These are phyloP conservation scores for Xylaria sp. DNA, from an alignment of 495 filamentous ascomycete genomes.

Conservation along the genomic window DNA sequence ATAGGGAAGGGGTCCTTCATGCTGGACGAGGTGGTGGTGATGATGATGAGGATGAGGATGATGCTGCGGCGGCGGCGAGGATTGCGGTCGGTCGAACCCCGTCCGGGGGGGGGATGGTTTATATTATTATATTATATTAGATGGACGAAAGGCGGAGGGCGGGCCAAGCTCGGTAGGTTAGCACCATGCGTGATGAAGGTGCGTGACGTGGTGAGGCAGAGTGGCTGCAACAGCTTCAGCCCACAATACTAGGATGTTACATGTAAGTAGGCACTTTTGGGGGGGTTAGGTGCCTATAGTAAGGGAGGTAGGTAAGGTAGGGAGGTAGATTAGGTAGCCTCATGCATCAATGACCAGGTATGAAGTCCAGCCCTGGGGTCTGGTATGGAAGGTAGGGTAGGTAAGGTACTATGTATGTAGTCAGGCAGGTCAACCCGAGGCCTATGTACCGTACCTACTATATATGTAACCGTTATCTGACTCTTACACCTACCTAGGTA, in stretches of 20 bases:
- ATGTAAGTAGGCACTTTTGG: neutral
- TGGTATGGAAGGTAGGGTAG: neutral
- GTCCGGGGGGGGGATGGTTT: neutral
- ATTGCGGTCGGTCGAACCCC: neutral
- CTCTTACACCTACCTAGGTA: too few species aligned
- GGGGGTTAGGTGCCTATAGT: neutral
- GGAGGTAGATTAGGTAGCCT: neutral
- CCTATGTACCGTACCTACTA: too few species aligned
- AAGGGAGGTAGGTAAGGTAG: neutral
- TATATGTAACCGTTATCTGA: too few species aligned
- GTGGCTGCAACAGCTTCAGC: neutral
- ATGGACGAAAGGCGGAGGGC: conserved; percentile 5
- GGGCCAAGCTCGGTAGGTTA: neutral
- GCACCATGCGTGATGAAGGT: conserved; percentile 19
- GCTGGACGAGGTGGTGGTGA: neutral
- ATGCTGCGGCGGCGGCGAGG: neutral
- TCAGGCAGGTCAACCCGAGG: neutral
- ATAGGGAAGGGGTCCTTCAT: conserved; percentile 79
- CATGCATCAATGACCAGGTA: neutral
- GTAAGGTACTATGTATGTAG: neutral
- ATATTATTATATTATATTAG: too few species aligned
- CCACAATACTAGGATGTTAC: neutral
- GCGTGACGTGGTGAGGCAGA: conserved; percentile 20
- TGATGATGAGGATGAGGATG: neutral
- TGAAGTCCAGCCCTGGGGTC: too few species aligned